Evolutionary conservation across 2,329 filamentous ascomycete species (phyloP).

Genomic region (Curvularia spicifera): DNA sequence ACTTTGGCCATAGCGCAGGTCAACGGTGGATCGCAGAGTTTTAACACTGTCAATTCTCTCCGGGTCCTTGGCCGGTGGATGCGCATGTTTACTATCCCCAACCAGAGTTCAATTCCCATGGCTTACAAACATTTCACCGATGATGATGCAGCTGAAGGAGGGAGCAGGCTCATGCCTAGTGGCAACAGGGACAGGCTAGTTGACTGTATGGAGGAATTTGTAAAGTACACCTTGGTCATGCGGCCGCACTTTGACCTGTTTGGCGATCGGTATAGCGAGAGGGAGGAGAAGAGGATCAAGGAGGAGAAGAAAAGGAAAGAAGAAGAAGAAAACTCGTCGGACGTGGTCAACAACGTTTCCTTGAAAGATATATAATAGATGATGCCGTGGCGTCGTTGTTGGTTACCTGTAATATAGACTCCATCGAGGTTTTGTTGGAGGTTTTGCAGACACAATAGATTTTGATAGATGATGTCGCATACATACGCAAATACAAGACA

Average conservation of each 20-base stretch:
- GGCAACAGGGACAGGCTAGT: conserved; percentile 65
- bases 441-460: not conserved
- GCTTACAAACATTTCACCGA: conserved; percentile 68
- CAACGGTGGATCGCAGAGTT: conserved; percentile 68
- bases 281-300: conserved; percentile 52
- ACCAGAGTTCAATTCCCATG: conserved; percentile 68
- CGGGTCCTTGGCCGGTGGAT: conserved; percentile 72
- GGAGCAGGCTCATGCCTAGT: conserved; percentile 61
- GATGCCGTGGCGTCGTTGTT: not conserved
- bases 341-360: not conserved
- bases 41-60: conserved; percentile 71
- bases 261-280: conserved; percentile 68
- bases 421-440: no score
- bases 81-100: conserved; percentile 72
- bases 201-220: conserved; percentile 73
- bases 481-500: not conserved
- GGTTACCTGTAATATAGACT: not conserved
- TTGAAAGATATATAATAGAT: not conserved
- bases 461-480: not conserved
- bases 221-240: conserved; percentile 72
- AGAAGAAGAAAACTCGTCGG: not conserved
- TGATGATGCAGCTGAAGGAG: conserved; percentile 48
- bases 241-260: conserved; percentile 66
- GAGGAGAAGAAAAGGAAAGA: conserved; percentile 18
- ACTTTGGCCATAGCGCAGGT: conserved; percentile 69